phyloP scores from a whole-genome alignment of 1,139 yeast genomes.

The Yamadazyma sp. region DNA sequence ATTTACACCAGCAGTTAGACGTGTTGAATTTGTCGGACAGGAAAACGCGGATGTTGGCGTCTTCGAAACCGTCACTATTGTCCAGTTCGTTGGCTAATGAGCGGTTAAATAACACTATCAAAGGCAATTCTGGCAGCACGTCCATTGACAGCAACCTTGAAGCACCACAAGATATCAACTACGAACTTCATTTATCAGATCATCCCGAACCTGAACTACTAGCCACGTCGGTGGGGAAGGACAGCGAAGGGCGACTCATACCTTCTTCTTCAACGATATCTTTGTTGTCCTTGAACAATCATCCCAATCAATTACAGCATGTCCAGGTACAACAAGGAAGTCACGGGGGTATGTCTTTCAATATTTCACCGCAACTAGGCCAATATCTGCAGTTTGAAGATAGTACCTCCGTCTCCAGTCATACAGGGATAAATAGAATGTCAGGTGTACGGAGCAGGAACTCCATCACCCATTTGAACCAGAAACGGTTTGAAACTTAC shows the following conservation, averaged over 20 bases:
- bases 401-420: slow-evolving; percentile 1
- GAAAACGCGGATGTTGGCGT: slow-evolving; percentile 1
- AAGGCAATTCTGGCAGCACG: not conserved
- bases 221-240: slow-evolving; percentile 56
- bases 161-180: not conserved
- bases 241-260: slow-evolving; percentile 47
- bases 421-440: not conserved
- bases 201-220: slow-evolving; percentile 55
- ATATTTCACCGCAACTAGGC: slow-evolving; percentile 6
- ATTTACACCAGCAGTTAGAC: slow-evolving; percentile 20
- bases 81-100: slow-evolving; percentile 19
- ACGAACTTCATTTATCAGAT: slow-evolving; percentile 15
- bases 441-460: slow-evolving; percentile 27
- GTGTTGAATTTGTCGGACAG: slow-evolving; percentile 13
- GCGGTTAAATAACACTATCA: slow-evolving; percentile 3
- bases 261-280: slow-evolving; percentile 59
- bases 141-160: not conserved
- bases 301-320: slow-evolving; percentile 7
- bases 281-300: slow-evolving; percentile 44
- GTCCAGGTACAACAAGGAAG: slow-evolving; percentile 7
- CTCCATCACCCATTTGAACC: slow-evolving; percentile 31
- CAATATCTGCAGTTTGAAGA: slow-evolving; percentile 8
- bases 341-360: not conserved
- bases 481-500: slow-evolving; percentile 31
- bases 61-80: slow-evolving; percentile 15